Conservation (phyloP, 768 basidiomycete genomes). For the Macrolepiota fuliginosa region DNA sequence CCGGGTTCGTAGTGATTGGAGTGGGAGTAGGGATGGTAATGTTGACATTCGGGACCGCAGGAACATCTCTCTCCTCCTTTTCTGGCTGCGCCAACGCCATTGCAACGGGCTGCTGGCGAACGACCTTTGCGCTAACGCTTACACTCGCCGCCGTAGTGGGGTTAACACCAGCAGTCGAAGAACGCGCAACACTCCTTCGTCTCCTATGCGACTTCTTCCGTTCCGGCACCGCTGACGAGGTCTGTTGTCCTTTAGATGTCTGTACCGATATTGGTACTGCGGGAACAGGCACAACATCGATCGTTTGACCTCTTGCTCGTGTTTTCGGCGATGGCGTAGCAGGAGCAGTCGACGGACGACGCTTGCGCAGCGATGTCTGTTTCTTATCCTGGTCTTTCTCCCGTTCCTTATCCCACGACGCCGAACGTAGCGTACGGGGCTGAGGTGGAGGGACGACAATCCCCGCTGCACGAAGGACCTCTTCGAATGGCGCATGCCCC, state of each 20-base stretch:
- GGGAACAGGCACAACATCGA: neutral
- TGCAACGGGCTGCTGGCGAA: neutral
- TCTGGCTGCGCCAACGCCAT: neutral
- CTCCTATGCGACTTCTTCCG: neutral
- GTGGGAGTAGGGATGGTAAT: neutral
- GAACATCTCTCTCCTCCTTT: neutral
- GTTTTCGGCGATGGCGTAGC: neutral
- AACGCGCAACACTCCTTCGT: neutral
- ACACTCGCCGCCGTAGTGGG: neutral
- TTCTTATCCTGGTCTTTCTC: neutral
- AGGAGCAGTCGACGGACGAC: neutral
- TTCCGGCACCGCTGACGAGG: neutral
- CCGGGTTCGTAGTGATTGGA: slow-evolving; percentile 5
- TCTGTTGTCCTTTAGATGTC: neutral
- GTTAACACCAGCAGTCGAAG: neutral
- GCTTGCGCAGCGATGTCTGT: neutral
- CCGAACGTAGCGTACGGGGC: neutral
- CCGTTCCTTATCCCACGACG: neutral
- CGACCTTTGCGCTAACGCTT: neutral
- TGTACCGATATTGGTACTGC: neutral
- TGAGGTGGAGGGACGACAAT: slow-evolving; percentile 17
- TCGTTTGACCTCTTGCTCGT: slow-evolving; percentile 1
- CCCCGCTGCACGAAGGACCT: slow-evolving; percentile 62
- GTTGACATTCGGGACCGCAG: neutral
- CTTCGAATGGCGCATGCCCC: slow-evolving; percentile 70